Base-by-base conservation (phyloP, 2,329 filamentous ascomycete genomes). In the Lachnellula willkommii region DNA sequence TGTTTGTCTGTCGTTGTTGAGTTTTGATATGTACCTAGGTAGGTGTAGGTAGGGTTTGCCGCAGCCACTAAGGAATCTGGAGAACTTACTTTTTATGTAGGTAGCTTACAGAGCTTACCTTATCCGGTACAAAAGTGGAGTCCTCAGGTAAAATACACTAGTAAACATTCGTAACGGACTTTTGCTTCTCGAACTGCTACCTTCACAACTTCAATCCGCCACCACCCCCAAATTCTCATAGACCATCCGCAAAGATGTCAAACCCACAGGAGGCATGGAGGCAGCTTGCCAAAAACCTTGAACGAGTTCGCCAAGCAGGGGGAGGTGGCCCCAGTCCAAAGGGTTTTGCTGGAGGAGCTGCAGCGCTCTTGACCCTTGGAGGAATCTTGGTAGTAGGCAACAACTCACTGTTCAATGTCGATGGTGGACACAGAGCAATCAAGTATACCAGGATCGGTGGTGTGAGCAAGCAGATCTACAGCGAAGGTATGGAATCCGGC, bases 391-490 rank as follows among this genome's bases (percentile, higher is more conserved):
- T 81, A 60, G 63, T 83, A 51, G 75, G 79, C 62, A 81, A 85
- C 65, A 68, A 70, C 71, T 80, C 83, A 46, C 77, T 87, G 5
- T 87, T 87, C 78, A 87, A 87, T 77, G 94, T 99, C 68, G 94
- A 99, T 71, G 94, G 94, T 86, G 94, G 94, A 77, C 94, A 97
- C 75, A 87, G 94, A 71, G 94, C 94, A 63, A 99, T 99, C 82
- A 99, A 99, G 76, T 99, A 99, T 78, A 91, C 88, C 67, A 87
- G 92, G 72, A 69, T 96, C 74, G 89, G 84, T 69, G 94, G 94
- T 79, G 93, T 99, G 54, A 87, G 89, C 80, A 92, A 92, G 77
- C 90, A 97, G 70, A 99, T 99, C 73, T 99, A 95, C 78, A 81
- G 69, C 67, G 94, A 99, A 90, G 94, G 93, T 90, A 74, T 62